Percentiles rank a stretch among this genome's conserved stretches.
Conservation (phyloP, 179 eudicot genomes). For the Sideroxylon spinosum region DNA sequence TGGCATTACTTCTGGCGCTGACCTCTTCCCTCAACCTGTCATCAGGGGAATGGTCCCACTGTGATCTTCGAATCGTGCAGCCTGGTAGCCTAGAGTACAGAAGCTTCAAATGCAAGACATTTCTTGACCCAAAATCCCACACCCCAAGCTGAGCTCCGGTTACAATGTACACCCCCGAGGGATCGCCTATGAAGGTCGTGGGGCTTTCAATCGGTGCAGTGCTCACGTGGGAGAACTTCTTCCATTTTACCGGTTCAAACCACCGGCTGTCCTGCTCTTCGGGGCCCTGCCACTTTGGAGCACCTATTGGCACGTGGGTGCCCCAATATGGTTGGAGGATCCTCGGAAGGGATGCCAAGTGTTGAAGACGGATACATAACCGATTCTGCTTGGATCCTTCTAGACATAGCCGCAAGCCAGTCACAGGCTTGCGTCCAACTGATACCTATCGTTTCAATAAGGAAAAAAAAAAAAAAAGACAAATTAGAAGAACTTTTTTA, state of each 20-base stretch:
- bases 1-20: slow-evolving; percentile 18
- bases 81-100: slow-evolving; percentile 74
- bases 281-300: slow-evolving; percentile 87
- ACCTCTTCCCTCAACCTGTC: slow-evolving; percentile 30
- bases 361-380: slow-evolving; percentile 65
- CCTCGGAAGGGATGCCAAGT: slow-evolving; percentile 66
- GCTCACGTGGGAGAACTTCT: slow-evolving; percentile 85
- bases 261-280: slow-evolving; percentile 95
- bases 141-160: slow-evolving; percentile 93
- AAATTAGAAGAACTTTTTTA: background rate
- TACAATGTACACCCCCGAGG: slow-evolving; percentile 63
- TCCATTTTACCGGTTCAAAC: slow-evolving; percentile 91
- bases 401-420: slow-evolving; percentile 64
- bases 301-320: slow-evolving; percentile 68
- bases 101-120: slow-evolving; percentile 79
- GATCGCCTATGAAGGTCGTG: slow-evolving; percentile 56
- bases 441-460: slow-evolving; percentile 52
- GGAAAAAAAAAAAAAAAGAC: background rate
- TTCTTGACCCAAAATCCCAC: slow-evolving; percentile 88
- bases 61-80: slow-evolving; percentile 72
- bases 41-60: slow-evolving; percentile 65
- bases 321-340: slow-evolving; percentile 79
- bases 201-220: slow-evolving; percentile 78
- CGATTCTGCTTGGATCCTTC: slow-evolving; percentile 82
- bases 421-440: slow-evolving; percentile 87